Percentiles rank a stretch among this genome's conserved stretches.
These are phyloP conservation scores for Stemphylium lycopersici DNA, from an alignment of 2,329 filamentous ascomycete species.

Conservation along the genomic window DNA sequence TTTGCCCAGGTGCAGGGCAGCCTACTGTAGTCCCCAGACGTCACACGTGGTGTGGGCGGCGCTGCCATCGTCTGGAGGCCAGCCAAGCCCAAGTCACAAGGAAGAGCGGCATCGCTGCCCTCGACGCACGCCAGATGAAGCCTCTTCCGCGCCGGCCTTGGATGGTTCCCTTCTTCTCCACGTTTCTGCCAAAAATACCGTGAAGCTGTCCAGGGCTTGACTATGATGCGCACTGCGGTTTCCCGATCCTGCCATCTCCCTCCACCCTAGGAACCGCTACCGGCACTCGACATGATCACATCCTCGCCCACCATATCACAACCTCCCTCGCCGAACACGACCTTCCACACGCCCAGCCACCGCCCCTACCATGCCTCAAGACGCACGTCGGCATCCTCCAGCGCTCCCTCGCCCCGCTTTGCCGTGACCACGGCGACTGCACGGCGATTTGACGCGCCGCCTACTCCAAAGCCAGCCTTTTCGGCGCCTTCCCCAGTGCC, in stretches of 20 bases:
- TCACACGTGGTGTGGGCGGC: conserved; percentile 13
- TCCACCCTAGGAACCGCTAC: conserved; percentile 10
- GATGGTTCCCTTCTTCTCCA: conserved; percentile 16
- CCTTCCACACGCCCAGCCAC: conserved; percentile 41
- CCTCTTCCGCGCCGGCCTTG: conserved; percentile 19
- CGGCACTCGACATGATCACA: conserved; percentile 40
- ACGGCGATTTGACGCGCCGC: conserved; percentile 38
- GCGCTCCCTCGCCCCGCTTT: conserved; percentile 43
- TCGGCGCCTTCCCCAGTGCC: conserved; percentile 34
- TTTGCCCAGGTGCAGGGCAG: neutral
- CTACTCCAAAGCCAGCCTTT: conserved; percentile 26
- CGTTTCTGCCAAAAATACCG: conserved; percentile 4
- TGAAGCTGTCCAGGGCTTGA: conserved; percentile 9
- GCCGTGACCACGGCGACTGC: conserved; percentile 35
- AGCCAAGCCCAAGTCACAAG: conserved; percentile 13
- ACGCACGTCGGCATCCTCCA: conserved; percentile 39
- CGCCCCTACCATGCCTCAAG: conserved; percentile 43
- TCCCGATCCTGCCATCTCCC: conserved; percentile 8
- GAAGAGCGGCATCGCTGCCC: conserved; percentile 20
- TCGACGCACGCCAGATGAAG: conserved; percentile 19
- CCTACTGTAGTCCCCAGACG: conserved; percentile 14
- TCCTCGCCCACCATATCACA: conserved; percentile 48
- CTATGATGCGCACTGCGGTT: conserved; percentile 21
- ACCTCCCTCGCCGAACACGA: conserved; percentile 43
- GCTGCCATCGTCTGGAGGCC: conserved; percentile 12